Base-by-base conservation (phyloP, 2,329 filamentous ascomycete genomes). In the Coniochaeta prunicola region DNA sequence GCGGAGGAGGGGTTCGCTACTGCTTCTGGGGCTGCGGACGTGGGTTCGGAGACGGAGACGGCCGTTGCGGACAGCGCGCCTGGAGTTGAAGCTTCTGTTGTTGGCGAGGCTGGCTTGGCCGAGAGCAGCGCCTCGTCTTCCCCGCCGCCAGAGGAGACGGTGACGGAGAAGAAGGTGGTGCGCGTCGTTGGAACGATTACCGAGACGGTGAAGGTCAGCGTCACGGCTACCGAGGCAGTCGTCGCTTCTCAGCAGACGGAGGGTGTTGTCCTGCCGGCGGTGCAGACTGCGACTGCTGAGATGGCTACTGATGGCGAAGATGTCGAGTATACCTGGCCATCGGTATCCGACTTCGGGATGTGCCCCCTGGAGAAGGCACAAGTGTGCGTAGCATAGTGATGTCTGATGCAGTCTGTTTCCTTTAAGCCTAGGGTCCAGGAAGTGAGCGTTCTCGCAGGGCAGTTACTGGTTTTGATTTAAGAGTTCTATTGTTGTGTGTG, bases 181-280 rank as follows among this genome's bases (percentile, higher is more conserved):
- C 62, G 63, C n/a, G 59, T 68, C 15, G 63, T 63, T 24, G 67
- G 69, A 60, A 68, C 66, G 10, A 57, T 68, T 53, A 66, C 66
- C 17, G 65, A 69, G 62, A 68, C 65, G 13, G 64, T 69, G 7
- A 59, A 58, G 1, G 64, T 68, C 56, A 67, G 63, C 36, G 59
- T 64, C 33, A 63, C 64, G 1, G 53, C 61, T 33, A 64, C 64
- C 0, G 62, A 66, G 60, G 66, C 65, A 4, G 62, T 60, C 66
- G 12, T 30, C 8, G 33, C 21, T 30, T 3, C 33, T 17, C 26
- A 38, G 34, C 3, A n/a, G 26, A 31, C 54, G 10, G n/a, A 36
- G 30, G 5, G 12, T 19, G 7, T 8, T 7, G 30, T 26, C 12
- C 30, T 3, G 30, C 2, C 26, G 7, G 53, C 3, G 53, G 24